Conservation (phyloP, 345 rosid species). For the Physaria fendleri region DNA sequence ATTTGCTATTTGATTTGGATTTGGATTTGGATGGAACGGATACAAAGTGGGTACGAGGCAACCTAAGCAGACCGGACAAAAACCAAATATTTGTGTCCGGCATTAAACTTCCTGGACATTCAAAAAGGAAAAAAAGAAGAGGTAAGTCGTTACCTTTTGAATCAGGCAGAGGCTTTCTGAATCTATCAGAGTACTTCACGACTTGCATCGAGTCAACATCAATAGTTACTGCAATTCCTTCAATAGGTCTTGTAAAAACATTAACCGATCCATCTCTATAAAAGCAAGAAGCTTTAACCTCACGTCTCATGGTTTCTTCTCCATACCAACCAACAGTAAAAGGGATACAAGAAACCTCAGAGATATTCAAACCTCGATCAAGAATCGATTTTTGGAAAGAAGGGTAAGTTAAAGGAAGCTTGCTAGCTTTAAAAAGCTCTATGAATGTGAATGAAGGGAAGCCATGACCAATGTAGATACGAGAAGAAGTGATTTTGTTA, state of each 20-base stretch:
- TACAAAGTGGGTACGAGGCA: too few species aligned
- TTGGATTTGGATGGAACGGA: too few species aligned
- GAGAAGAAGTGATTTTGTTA: conserved; percentile 27
- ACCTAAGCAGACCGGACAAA: too few species aligned
- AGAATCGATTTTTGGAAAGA: conserved; percentile 41
- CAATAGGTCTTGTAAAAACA: conserved; percentile 62
- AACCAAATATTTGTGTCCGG: too few species aligned
- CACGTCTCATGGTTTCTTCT: conserved; percentile 38
- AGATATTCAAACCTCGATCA: conserved; percentile 41
- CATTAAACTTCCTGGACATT: too few species aligned
- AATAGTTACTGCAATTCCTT: conserved; percentile 48
- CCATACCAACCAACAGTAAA: conserved; percentile 80
- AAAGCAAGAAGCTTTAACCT: conserved; percentile 43
- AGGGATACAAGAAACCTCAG: conserved; percentile 64
- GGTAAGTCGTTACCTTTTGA: conserved; percentile 70
- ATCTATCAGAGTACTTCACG: conserved; percentile 39
- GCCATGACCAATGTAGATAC: conserved; percentile 44
- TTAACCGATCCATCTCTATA: conserved; percentile 57
- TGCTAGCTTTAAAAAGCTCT: conserved; percentile 46
- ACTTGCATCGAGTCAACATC: conserved; percentile 59
- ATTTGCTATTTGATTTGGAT: too few species aligned
- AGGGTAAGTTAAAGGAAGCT: conserved; percentile 40
- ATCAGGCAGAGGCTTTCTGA: conserved; percentile 53
- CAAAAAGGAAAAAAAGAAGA: too few species aligned
- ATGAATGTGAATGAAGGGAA: conserved; percentile 52